These are phyloP conservation scores for Sclerotinia trifoliorum DNA, from an alignment of 2,329 filamentous ascomycete species.

Conservation along the genomic window DNA sequence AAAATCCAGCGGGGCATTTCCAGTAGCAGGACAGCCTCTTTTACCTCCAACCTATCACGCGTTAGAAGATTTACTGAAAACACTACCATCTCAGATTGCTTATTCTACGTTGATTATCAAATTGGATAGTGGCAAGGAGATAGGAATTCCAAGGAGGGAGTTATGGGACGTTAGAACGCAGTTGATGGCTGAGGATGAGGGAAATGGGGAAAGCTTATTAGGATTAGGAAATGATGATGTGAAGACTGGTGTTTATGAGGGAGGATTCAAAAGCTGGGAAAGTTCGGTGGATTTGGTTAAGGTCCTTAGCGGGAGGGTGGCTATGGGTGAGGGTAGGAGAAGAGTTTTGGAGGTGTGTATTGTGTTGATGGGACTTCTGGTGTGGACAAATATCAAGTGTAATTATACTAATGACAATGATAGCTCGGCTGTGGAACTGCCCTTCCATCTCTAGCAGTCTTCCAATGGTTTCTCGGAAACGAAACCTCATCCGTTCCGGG, in stretches of 20 bases:
- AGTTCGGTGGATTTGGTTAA: conserved; percentile 78
- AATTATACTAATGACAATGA: conserved; percentile 2
- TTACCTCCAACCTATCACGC: conserved; percentile 55
- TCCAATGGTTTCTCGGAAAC: conserved; percentile 54
- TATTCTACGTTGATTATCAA: conserved; percentile 62
- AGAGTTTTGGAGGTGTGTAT: conserved; percentile 38
- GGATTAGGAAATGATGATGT: conserved; percentile 68
- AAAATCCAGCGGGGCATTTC: conserved; percentile 50
- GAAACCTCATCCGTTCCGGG: conserved; percentile 27
- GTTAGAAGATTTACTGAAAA: conserved; percentile 51
- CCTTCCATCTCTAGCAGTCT: conserved; percentile 68
- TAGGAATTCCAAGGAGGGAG: conserved; percentile 68
- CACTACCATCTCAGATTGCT: conserved; percentile 71
- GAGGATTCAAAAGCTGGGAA: conserved; percentile 88
- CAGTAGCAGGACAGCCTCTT: conserved; percentile 59
- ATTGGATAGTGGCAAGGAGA: conserved; percentile 54
- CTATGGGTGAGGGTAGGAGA: conserved; percentile 23
- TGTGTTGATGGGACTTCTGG: not conserved
- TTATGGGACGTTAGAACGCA: conserved; percentile 80
- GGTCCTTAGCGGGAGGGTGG: conserved; percentile 41
- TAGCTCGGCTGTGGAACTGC: conserved; percentile 79
- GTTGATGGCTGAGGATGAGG: conserved; percentile 72
- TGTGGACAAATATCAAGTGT: not conserved
- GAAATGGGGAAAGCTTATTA: conserved; percentile 54
- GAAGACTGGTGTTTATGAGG: conserved; percentile 79